Conservation (phyloP, 495 filamentous ascomycete genomes). For the Penicillium taxi region DNA sequence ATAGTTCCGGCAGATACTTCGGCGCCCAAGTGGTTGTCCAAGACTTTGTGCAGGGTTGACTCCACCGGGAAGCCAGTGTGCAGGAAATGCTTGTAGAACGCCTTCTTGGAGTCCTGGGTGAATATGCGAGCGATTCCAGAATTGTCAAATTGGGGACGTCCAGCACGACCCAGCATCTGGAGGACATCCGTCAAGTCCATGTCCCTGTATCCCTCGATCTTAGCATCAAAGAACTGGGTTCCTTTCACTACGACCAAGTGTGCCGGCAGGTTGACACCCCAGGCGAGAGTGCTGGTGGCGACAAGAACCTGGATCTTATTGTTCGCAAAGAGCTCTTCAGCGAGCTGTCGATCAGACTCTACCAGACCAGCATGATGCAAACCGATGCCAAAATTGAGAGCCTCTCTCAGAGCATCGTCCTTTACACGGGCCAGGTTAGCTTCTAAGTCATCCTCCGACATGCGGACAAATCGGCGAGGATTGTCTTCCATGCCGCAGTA, state of each 20-base stretch:
- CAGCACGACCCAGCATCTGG: conserved; percentile 95
- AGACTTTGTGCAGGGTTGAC: conserved; percentile 87
- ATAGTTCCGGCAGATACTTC: conserved; percentile 93
- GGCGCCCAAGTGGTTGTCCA: conserved; percentile 94
- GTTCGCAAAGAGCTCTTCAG: conserved; percentile 91
- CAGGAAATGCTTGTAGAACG: conserved; percentile 99
- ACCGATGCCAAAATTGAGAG: conserved; percentile 92
- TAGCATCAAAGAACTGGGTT: conserved; percentile 97
- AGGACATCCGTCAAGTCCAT: conserved; percentile 99
- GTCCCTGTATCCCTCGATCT: conserved; percentile 94
- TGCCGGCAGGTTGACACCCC: conserved; percentile 96
- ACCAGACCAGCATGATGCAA: conserved; percentile 95
- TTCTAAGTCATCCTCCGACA: conserved; percentile 91
- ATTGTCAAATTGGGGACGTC: conserved; percentile 91
- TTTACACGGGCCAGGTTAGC: conserved; percentile 77
- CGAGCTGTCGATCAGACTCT: conserved; percentile 81
- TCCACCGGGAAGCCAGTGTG: conserved; percentile 98
- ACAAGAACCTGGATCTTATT: conserved; percentile 98
- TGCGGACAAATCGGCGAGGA: conserved; percentile 80
- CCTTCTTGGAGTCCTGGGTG: conserved; percentile 95
- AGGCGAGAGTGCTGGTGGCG: conserved; percentile 93
- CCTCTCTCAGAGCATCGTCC: conserved; percentile 83
- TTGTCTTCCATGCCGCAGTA: conserved; percentile 98
- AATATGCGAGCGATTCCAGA: conserved; percentile 95
- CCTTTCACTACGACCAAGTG: conserved; percentile 98